Evolutionary conservation across 2,329 filamentous ascomycete species (phyloP), one percentile per base, ranked within the genome.

Genomic region (Fusarium sp.): DNA sequence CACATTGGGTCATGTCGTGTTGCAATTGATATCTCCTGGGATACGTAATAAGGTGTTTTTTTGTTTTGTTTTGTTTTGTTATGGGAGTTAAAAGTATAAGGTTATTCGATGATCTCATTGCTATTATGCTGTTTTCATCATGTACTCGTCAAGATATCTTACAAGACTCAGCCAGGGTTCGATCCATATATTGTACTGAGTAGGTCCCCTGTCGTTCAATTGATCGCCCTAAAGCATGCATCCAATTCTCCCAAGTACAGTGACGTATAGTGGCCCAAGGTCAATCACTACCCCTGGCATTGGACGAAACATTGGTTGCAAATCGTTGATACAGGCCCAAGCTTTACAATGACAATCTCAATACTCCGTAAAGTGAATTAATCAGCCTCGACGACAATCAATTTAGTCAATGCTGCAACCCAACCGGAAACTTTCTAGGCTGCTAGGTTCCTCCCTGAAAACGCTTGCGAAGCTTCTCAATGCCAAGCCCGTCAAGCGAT

Each of bases 211-310:
- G 45, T 43, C 24, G 26, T 28, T 28, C 26, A 28, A 42, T 40
- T 47, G 44, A 60, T 30, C 24, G 36, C 56, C 44, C 51, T 56
- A 56, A 39, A 69, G 46, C 44, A 47, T 55, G 43, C 20, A 48
- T 36, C 46, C 56, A 46, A 40, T 21, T 40, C 28, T 49, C 59
- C 59, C 59, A 38, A 42, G 42, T 42, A 19, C 34, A 49, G 59
- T 65, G 64, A 65, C 59, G 54, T 68, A 61, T 68, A 61, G 50
- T 32, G 26, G 40, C 62, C 43, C 48, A 60, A 60, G 20, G 36
- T 32, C 14, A 20, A 46, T 43, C 26, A 39, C 6, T 44, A 24
- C 36, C 50, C 32, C 58, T 23, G 42, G 26, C 39, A 57, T 45
- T 56, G 43, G 38, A 44, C 42, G 7, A 48, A 45, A 56, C 23